phyloP scores from a whole-genome alignment of 2,329 filamentous ascomycete genomes.

The Parastagonospora avenae region DNA sequence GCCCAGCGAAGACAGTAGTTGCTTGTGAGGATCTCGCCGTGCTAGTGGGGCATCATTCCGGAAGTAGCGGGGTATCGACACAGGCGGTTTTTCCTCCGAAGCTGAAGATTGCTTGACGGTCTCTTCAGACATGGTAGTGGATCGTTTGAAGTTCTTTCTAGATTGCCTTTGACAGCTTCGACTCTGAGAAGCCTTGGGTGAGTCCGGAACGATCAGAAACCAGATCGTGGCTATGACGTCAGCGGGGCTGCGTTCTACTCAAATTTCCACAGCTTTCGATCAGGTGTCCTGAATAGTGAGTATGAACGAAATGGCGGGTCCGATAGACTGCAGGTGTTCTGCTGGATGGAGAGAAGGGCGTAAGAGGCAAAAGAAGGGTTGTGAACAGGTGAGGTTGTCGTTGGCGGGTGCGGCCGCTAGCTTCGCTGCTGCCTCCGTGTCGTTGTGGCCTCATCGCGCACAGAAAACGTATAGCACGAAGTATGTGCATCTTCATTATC shows the following conservation, averaged over 20 bases:
- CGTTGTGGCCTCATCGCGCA: too few species aligned
- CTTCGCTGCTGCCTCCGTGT: too few species aligned
- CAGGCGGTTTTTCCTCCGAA: constrained; percentile 22
- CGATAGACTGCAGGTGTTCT: too few species aligned
- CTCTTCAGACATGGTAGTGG: constrained; percentile 34
- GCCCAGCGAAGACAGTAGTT: constrained; percentile 56
- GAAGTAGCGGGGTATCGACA: constrained; percentile 49
- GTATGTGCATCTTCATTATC: too few species aligned
- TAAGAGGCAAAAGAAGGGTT: too few species aligned
- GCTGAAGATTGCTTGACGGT: constrained; percentile 15
- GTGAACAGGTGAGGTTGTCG: too few species aligned
- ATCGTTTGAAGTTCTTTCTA: background rate
- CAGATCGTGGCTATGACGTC: constrained; percentile 16
- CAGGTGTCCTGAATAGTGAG: too few species aligned
- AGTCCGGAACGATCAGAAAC: background rate
- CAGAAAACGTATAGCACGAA: too few species aligned
- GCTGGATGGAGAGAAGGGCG: too few species aligned
- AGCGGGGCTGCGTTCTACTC: constrained; percentile 9
- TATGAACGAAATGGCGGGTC: too few species aligned
- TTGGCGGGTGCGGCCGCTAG: too few species aligned
- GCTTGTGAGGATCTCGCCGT: constrained; percentile 54
- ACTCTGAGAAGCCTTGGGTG: background rate
- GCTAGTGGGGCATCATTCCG: constrained; percentile 46
- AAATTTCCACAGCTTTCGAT: too few species aligned
- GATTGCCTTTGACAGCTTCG: background rate